Percentiles rank a stretch among this genome's conserved stretches.
These are phyloP conservation scores for Chara braunii DNA, from an alignment of 139 green algal species.

Conservation along the genomic window DNA sequence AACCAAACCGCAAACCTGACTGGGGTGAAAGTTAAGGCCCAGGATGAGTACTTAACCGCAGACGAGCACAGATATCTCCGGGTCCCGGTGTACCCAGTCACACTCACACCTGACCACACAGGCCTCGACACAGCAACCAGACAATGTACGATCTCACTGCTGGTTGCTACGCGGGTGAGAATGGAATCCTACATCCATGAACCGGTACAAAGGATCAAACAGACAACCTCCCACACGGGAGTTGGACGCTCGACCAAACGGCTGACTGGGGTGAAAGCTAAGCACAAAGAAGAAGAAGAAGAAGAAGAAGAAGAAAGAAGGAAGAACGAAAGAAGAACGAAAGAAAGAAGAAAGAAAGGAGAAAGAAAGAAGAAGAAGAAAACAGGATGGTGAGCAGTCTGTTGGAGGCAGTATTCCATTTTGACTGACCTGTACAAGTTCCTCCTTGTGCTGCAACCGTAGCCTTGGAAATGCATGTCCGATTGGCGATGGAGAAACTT, in stretches of 20 bases:
- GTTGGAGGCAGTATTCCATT: too few relatives aligned
- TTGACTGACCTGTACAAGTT: slow-evolving; percentile 33
- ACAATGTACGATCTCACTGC: too few relatives aligned
- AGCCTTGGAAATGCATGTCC: slow-evolving; percentile 36
- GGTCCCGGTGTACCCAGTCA: too few relatives aligned
- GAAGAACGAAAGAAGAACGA: neutral
- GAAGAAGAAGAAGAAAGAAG: neutral
- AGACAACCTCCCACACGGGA: neutral
- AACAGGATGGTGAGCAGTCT: neutral
- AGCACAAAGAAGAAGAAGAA: neutral
- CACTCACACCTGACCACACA: too few relatives aligned
- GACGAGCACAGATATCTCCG: too few relatives aligned
- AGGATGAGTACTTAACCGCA: too few relatives aligned
- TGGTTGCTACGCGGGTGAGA: too few relatives aligned
- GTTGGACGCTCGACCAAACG: neutral
- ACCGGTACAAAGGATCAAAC: too few relatives aligned
- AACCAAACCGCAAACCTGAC: too few relatives aligned
- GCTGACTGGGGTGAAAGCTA: neutral
- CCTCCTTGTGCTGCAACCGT: slow-evolving; percentile 27
- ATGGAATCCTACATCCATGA: too few relatives aligned
- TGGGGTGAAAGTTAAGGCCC: too few relatives aligned
- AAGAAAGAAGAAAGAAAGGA: slow-evolving; percentile 2
- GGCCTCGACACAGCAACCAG: too few relatives aligned
- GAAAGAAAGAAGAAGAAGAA: neutral
- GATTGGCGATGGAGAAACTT: slow-evolving; percentile 8